Evolutionary conservation across 257 asterid genomes (phyloP), one percentile per base, ranked within the genome.

Genomic region (Plantago elongata): DNA sequence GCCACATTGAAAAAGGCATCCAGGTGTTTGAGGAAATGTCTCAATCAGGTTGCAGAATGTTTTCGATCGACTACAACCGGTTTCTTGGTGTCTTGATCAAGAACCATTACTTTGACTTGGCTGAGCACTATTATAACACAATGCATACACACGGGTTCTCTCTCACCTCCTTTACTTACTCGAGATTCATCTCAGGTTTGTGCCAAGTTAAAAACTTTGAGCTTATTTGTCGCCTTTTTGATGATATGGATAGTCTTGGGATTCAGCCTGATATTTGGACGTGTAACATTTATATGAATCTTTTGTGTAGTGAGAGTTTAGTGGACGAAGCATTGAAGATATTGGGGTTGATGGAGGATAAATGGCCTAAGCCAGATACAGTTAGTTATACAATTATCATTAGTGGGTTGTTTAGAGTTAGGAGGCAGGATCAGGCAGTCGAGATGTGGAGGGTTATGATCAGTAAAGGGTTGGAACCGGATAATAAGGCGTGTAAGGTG

Each of bases 21-120:
- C 78, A 87, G 64, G 92, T 83, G 91, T 93, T 93, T 79, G 95
- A 93, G 75, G 78, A 83, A 70, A 87, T 93, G 97, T 73, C 90
- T 66, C 81, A 79, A 11, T 89, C 96, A 66, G 90, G 82, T 54
- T 87, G 90, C 76, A 80, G 96, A 72, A 72, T 89, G 47, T 89
- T 89, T 63, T 83, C 97, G 70, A 60, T 83, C 3, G 99, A 93
- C 63, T 93, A 87, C 87, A 89, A 93, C 47, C 75, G 99, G 5
- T 83, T 93, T 27, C 79, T 93, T 40, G 99, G 99, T 6, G 95
- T 93, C 13, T 75, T 93, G 79, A 74, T 93, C 47, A 79, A 78
- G 62, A 60, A 82, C 67, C 78, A 59, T 9, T 87, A 83, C 11
- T 83, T 89, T 43, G 86, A 80, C 54, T 60, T 84, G 60, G 87